phyloP scores from a whole-genome alignment of 805 yeast genomes.

The Candida awuae region DNA sequence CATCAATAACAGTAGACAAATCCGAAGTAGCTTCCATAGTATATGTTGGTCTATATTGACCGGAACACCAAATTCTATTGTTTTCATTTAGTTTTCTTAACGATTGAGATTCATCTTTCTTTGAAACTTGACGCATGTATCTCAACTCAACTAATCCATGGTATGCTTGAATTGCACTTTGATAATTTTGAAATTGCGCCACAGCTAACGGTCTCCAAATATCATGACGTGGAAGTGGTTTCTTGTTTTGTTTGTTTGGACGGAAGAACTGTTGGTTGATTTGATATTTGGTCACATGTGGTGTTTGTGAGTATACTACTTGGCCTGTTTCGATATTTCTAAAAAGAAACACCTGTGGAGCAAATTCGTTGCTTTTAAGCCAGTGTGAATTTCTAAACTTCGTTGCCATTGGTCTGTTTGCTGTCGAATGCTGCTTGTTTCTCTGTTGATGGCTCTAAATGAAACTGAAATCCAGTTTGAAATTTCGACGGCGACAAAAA shows the following conservation, averaged over 20 bases:
- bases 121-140: conserved; percentile 59
- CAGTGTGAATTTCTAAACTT: conserved; percentile 49
- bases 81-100: conserved; percentile 66
- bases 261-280: conserved; percentile 64
- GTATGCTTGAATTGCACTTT: conserved; percentile 63
- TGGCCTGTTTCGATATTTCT: conserved; percentile 85
- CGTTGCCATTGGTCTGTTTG: conserved; percentile 23
- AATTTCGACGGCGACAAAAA: no score
- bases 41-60: conserved; percentile 84
- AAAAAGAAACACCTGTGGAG: conserved; percentile 78
- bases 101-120: conserved; percentile 49
- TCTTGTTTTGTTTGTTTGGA: conserved; percentile 85
- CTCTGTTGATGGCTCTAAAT: conserved; percentile 27
- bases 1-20: conserved; percentile 60
- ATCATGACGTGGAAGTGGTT: conserved; percentile 74
- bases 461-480: background rate
- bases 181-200: conserved; percentile 54
- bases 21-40: conserved; percentile 91
- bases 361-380: conserved; percentile 53
- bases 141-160: conserved; percentile 68
- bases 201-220: conserved; percentile 89
- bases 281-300: conserved; percentile 44
- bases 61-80: conserved; percentile 80
- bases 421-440: background rate
- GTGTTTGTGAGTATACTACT: conserved; percentile 80